Percentiles rank a stretch among this genome's conserved stretches.
phyloP scores from a whole-genome alignment of 208 protist genomes.

The Trypanosoma scelopori region DNA sequence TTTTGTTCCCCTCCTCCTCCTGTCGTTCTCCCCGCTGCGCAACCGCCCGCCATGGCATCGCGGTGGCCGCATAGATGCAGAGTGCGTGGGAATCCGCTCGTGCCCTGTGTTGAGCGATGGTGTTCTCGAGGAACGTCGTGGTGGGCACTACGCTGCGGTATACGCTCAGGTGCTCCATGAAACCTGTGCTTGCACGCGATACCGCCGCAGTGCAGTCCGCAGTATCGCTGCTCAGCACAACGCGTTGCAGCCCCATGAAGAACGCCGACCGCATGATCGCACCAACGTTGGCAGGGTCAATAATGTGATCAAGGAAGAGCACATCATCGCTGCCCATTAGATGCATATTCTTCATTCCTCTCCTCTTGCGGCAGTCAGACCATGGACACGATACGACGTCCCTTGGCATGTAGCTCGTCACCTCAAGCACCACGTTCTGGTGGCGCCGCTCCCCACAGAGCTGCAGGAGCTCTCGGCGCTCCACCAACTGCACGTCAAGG shows the following conservation, averaged over 20 bases:
- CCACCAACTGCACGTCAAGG: conserved; percentile 57
- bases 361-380: neutral
- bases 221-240: conserved; percentile 64
- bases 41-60: conserved; percentile 3
- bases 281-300: conserved; percentile 80
- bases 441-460: conserved; percentile 81
- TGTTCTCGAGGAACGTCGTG: conserved; percentile 36
- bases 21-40: neutral
- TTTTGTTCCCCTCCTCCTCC: neutral
- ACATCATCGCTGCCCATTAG: conserved; percentile 15
- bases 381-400: conserved; percentile 21
- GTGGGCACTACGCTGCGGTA: conserved; percentile 41
- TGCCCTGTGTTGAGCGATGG: conserved; percentile 13
- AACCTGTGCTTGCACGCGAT: conserved; percentile 64
- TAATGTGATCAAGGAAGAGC: conserved; percentile 72
- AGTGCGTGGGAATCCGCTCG: conserved; percentile 7
- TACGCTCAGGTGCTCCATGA: conserved; percentile 71
- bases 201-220: conserved; percentile 70
- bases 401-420: conserved; percentile 39
- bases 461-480: conserved; percentile 61
- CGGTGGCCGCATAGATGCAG: conserved; percentile 18
- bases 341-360: too few species aligned
- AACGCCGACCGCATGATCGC: conserved; percentile 69
- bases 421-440: conserved; percentile 82
- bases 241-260: conserved; percentile 63